These are phyloP conservation scores for Aspergillus texensis DNA, from an alignment of 2,329 filamentous ascomycete genomes.

Conservation along the genomic window DNA sequence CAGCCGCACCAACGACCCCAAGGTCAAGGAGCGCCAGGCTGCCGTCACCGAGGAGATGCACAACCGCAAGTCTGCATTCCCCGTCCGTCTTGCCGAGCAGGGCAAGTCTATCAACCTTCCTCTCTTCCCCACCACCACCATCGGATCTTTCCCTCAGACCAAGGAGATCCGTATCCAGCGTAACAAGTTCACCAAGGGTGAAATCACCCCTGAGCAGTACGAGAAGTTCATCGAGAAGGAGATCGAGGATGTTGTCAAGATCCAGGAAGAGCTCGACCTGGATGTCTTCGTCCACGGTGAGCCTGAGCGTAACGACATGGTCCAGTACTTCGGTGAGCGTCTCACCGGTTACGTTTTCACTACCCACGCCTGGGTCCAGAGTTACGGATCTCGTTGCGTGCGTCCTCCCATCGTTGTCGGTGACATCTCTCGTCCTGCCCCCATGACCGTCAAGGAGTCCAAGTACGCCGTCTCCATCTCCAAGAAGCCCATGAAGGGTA, in stretches of 20 bases:
- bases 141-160: slow-evolving; percentile 99
- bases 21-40: slow-evolving; percentile 94
- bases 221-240: slow-evolving; percentile 99
- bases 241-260: slow-evolving; percentile 91
- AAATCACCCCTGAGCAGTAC: slow-evolving; percentile 90
- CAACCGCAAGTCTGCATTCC: slow-evolving; percentile 90
- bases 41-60: slow-evolving; percentile 83
- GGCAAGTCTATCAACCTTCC: slow-evolving; percentile 91
- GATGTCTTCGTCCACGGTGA: slow-evolving; percentile 98
- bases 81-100: slow-evolving; percentile 81
- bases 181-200: slow-evolving; percentile 98
- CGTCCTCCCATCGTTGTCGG: slow-evolving; percentile 97
- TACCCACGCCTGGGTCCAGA: slow-evolving; percentile 98
- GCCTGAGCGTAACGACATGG: slow-evolving; percentile 99
- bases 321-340: slow-evolving; percentile 99
- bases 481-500: slow-evolving; percentile 99
- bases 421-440: slow-evolving; percentile 93
- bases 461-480: slow-evolving; percentile 96
- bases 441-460: slow-evolving; percentile 99
- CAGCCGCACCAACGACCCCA: slow-evolving; percentile 92
- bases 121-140: slow-evolving; percentile 98
- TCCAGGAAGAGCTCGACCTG: slow-evolving; percentile 96
- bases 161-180: slow-evolving; percentile 96
- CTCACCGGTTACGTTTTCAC: slow-evolving; percentile 98
- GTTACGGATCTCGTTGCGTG: slow-evolving; percentile 96